Base-by-base conservation (phyloP, 768 basidiomycete genomes). In the Kwoniella sp. region DNA sequence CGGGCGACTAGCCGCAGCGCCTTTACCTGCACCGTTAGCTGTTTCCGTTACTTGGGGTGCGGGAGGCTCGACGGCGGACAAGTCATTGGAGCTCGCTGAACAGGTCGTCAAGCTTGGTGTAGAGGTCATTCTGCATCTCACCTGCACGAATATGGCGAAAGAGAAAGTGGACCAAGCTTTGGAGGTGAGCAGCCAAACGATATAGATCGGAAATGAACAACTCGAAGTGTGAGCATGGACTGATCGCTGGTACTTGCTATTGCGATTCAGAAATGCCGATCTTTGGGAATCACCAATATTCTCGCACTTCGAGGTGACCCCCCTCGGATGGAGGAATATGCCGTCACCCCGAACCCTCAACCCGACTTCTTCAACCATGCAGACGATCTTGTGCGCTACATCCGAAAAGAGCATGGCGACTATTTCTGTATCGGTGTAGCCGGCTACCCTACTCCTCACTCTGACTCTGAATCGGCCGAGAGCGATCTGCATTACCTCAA, bases 21-120 rank as follows among this genome's bases (percentile, higher is more conserved):
- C 98, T 15, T 82, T 87, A 37, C 93, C 93, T 5, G 84, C 93
- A 5, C 79, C 81, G 5, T 50, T 79, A 2, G 93, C 90, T 25
- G 85, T 98, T 63, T 93, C 89, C 73, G 86, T 98, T 23, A 98
- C 96, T 73, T 98, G 96, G 96, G 96, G 96, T 50, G 95, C 96
- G 0, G 95, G 96, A 11, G 95, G 96, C 1, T 87, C 88, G 7
- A 98, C 95, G 0, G 92, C 86, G 71, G 90, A 93, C 34, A 85
- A 90, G 31, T 91, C 88, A 76, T 83, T 99, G 45, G 93, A 94
- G 69, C 86, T 99, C 1, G 94, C 93, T 0, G 86, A 73, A 55
- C 71, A 79, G 61, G 64, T 77, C 38, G 69, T 66, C 23, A 75
- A 75, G 61, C 31, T 77, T 52, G 70, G 73, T 20, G 71, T 82